phyloP scores from a whole-genome alignment of 768 basidiomycete genomes.

The Saitozyma podzolica region DNA sequence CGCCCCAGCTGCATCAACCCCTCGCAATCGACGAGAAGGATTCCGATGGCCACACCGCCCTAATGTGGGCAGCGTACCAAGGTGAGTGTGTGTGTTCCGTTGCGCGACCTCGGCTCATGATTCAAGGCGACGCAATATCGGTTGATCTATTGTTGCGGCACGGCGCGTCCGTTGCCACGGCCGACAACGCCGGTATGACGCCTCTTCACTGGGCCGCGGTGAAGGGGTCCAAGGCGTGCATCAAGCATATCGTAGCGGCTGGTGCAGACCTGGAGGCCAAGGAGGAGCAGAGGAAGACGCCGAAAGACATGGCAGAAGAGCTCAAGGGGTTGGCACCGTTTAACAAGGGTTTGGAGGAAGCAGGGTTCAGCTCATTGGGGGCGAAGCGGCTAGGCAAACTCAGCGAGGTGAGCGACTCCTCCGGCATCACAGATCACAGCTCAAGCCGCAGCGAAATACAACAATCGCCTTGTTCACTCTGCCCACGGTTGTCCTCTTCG shows the following conservation, averaged over 20 bases:
- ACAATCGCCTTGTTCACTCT: constrained; percentile 74
- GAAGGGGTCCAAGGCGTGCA: constrained; percentile 83
- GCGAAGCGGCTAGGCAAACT: constrained; percentile 72
- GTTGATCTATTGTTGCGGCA: constrained; percentile 87
- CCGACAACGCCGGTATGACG: constrained; percentile 78
- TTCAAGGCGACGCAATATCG: constrained; percentile 76
- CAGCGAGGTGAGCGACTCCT: constrained; percentile 62
- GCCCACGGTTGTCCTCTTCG: constrained; percentile 74
- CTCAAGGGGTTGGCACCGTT: constrained; percentile 87
- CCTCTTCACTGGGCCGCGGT: constrained; percentile 98
- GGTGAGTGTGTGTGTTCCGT: constrained; percentile 50
- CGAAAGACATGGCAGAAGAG: constrained; percentile 91
- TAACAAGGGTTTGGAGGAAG: constrained; percentile 84
- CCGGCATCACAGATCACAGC: background rate
- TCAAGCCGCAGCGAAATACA: constrained; percentile 66
- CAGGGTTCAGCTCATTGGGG: constrained; percentile 60
- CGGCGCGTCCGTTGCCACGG: constrained; percentile 73
- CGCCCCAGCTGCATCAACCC: constrained; percentile 81
- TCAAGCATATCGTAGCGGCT: constrained; percentile 78
- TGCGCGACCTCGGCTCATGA: background rate
- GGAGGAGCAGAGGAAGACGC: constrained; percentile 80
- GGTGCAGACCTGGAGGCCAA: constrained; percentile 79
- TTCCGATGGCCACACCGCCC: constrained; percentile 84
- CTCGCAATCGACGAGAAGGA: constrained; percentile 88
- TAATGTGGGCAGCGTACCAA: constrained; percentile 99